phyloP scores from a whole-genome alignment of 1,284 basidiomycete genomes.

The Limonomyces culmigenus region DNA sequence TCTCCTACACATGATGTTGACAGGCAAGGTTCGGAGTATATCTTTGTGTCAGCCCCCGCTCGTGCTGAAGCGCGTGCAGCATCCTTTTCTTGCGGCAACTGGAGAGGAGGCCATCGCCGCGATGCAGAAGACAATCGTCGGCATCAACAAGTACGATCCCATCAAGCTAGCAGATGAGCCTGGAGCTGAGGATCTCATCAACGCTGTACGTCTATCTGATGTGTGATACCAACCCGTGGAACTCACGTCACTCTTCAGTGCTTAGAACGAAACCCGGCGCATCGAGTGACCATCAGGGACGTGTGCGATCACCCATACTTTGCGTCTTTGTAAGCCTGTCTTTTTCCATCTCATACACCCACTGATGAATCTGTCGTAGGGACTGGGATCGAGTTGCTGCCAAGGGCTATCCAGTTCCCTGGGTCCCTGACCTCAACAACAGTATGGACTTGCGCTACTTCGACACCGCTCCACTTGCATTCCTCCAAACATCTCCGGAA shows the following conservation, averaged over 20 bases:
- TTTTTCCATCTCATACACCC: neutral
- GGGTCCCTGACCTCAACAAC: too few relatives aligned
- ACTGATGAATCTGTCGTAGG: neutral
- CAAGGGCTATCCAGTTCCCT: neutral
- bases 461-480: too few relatives aligned
- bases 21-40: conserved; percentile 27
- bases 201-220: neutral
- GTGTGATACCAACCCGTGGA: neutral
- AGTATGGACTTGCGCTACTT: too few relatives aligned
- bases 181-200: neutral
- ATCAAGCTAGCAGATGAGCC: too few relatives aligned
- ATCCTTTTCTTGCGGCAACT: neutral
- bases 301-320: neutral
- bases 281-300: neutral
- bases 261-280: neutral
- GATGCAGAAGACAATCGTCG: neutral
- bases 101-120: neutral
- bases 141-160: too few relatives aligned
- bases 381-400: neutral
- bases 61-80: neutral
- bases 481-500: too few relatives aligned
- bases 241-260: neutral
- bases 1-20: conserved; percentile 55
- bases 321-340: neutral
- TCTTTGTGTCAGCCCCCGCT: neutral